A percentile compares a stretch with the other conserved stretches of the same genome.
phyloP scores from a whole-genome alignment of 1,284 basidiomycete genomes.

The Tranzscheliella williamsii region DNA sequence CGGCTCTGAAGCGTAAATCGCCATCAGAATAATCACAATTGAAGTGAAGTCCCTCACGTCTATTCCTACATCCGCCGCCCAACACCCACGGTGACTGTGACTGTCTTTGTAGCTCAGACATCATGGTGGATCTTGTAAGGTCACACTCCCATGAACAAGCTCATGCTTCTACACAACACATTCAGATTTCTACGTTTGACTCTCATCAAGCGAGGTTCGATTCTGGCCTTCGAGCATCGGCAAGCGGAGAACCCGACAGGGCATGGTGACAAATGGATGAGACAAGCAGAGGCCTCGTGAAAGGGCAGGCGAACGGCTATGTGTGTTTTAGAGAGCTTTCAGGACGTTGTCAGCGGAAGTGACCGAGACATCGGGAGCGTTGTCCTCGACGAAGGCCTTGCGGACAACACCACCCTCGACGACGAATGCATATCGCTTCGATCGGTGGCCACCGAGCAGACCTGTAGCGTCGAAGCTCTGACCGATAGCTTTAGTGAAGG shows the following conservation, averaged over 20 bases:
- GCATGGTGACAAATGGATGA: background rate
- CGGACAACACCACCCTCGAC: slow-evolving; percentile 51
- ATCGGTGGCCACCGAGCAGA: slow-evolving; percentile 47
- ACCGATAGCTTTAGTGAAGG: slow-evolving; percentile 53
- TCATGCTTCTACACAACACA: too few species aligned
- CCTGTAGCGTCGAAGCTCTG: slow-evolving; percentile 54
- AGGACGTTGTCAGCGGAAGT: slow-evolving; percentile 53
- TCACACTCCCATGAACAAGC: too few species aligned
- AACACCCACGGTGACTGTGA: too few species aligned
- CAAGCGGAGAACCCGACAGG: background rate
- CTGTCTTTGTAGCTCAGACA: too few species aligned
- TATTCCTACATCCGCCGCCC: too few species aligned
- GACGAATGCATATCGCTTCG: slow-evolving; percentile 43
- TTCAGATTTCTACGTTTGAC: too few species aligned
- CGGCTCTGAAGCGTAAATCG: too few species aligned
- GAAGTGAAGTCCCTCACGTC: too few species aligned
- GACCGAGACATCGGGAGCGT: slow-evolving; percentile 48
- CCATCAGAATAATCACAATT: too few species aligned
- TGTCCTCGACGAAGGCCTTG: slow-evolving; percentile 48
- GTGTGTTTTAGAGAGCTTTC: slow-evolving; percentile 15
- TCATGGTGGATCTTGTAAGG: too few species aligned
- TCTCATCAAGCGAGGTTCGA: background rate
- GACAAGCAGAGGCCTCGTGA: background rate
- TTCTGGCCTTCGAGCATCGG: background rate
- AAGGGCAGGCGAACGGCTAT: background rate